Evolutionary conservation across 306 rosid genomes (phyloP).

Genomic region (Prunus armeniaca): DNA sequence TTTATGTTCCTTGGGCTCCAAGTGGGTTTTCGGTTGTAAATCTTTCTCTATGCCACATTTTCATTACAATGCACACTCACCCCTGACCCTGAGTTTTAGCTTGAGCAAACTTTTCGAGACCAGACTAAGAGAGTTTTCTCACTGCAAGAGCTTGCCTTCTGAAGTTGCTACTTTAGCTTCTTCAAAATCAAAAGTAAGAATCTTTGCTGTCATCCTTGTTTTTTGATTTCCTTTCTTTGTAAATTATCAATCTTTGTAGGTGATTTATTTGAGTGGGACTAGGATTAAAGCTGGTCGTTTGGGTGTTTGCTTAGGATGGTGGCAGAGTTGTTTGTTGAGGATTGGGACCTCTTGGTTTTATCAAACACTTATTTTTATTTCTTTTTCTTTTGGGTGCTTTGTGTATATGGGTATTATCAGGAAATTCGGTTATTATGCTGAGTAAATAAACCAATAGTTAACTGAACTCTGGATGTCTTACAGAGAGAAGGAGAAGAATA

Average conservation of each 20-base stretch:
- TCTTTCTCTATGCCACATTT: constrained; percentile 25
- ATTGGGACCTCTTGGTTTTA: constrained; percentile 23
- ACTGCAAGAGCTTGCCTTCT: constrained; percentile 15
- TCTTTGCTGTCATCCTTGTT: background rate
- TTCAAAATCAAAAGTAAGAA: constrained; percentile 3
- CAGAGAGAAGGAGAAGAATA: constrained; percentile 16
- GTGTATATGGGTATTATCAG: constrained; percentile 6
- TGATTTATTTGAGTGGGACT: background rate
- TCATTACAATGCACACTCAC: constrained; percentile 20
- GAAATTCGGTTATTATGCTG: constrained; percentile 2
- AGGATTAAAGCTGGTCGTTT: constrained; percentile 7
- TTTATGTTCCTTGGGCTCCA: constrained; percentile 57
- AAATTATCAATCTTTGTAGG: background rate
- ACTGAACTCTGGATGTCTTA: constrained; percentile 3
- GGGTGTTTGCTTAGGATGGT: constrained; percentile 21
- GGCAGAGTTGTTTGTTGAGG: constrained; percentile 8
- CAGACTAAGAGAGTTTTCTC: constrained; percentile 15
- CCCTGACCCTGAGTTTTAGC: constrained; percentile 14
- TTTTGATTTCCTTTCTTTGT: background rate
- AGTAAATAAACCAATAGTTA: background rate
- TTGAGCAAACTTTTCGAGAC: constrained; percentile 18
- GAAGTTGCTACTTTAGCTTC: background rate
- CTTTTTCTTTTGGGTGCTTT: constrained; percentile 4
- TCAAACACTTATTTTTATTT: background rate
- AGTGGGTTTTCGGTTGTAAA: constrained; percentile 50